Evolutionary conservation across 1,139 yeast species (phyloP), one percentile per base, ranked within the genome.

Genomic region (Saccharomyces pastorianus): DNA sequence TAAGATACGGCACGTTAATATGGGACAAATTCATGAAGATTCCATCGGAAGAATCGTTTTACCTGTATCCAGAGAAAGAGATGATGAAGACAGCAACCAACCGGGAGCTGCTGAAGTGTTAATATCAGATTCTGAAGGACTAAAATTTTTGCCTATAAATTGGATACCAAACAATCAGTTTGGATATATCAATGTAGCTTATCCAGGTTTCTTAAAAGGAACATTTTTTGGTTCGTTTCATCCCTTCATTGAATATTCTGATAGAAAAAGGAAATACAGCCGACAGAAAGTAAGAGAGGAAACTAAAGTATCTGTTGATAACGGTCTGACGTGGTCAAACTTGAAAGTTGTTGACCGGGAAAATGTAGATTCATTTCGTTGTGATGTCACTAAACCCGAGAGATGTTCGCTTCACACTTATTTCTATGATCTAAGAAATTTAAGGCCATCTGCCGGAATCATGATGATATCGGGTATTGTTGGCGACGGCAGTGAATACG

Each of bases 361-460:
- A 1, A 75, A 75, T 44, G 56, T 59, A 47, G 68, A 74, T 5
- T 67, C 73, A 9, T 87, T 90, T 68, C 68, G 72, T 11, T 88
- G 96, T 71, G 69, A 79, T 2, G 76, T 72, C 26, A 61, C 60
- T n/a, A 91, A 85, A 64, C 78, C 75, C 55, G 91, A 85, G 66
- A 85, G 90, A 67, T 66, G 70, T 49, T 60, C 62, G n/a, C 28
- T 69, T 44, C 55, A 54, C 2, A 4, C 4, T 4, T 7, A 1
- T 31, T 31, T 13, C 4, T 31, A 31, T 14, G 2, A 56, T 58
- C 38, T 58, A 57, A 17, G 17, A 46, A 53, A 77, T n/a, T 76
- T 84, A 1, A 83, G 83, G 4, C 84, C 87, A 6, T 82, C 89
- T 0, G 90, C 96, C 0, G 95, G 91, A 26, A 80, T 89, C 28